Base-by-base conservation (phyloP, 2,329 filamentous ascomycete genomes). In the Epichloe glyceriae region DNA sequence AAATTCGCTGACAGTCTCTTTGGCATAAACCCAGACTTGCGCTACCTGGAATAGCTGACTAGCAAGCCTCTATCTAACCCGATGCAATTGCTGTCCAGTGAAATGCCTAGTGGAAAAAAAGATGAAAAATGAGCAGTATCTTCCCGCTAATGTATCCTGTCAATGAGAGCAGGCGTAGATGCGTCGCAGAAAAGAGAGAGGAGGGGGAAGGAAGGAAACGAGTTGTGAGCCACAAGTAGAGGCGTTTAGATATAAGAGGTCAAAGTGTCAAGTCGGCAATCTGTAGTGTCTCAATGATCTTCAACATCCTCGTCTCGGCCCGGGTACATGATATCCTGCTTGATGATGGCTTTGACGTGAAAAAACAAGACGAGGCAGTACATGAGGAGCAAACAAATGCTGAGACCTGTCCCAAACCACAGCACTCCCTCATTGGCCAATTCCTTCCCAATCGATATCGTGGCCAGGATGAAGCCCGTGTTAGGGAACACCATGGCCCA, bases 401-500 rank as follows among this genome's bases (percentile, higher is more conserved):
- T 75, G 69, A 80, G 74, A 0, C 60, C 76, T 0, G 69, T 74
- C 0, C 67, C 67, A 2, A 78, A 64, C 67, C 74, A 78, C 34
- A 69, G 57, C 3, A 79, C 67, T 0, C 63, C 61, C 0, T 70
- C 60, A 55, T 68, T 76, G 46, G 64, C 59, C 7, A 81, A 66
- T 37, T 71, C 69, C 4, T 71, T 70, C 1, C 71, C 74, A 20
- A 81, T 73, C 6, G 73, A 66, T 47, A 80, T 78, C 0, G 76
- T 79, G 2, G 74, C 74, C 45, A 82, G 65, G 4, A 73, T 74
- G 58, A 81, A 81, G 4, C 78, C 78, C 0, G 74, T 76, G 62
- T 82, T 82, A 44, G 78, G 78, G 62, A 82, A 82, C 10, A 81
- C 75, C 62, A 79, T 73, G 0, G 79, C 78, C 75, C 78, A 85